Evolutionary conservation across 768 basidiomycete species (phyloP), one percentile per base, ranked within the genome.

Genomic region (Lanmaoa pseudosensibilis): DNA sequence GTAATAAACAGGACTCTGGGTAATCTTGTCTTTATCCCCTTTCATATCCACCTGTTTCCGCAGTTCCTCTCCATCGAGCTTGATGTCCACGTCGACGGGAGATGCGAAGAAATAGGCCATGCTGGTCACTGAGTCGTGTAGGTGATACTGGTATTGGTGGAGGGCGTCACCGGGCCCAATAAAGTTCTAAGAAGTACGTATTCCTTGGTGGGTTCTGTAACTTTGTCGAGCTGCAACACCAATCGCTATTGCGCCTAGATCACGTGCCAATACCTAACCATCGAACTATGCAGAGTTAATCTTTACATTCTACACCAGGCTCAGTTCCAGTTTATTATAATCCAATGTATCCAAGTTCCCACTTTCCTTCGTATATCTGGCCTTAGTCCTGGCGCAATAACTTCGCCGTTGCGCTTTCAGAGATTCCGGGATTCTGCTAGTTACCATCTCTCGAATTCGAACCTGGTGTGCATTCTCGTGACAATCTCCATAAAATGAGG

Each of bases 41-140:
- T 97, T 97, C 62, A 89, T 80, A 45, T 98, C 96, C 3, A 96
- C 86, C 61, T 90, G 88, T 72, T 93, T 94, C 59, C 95, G 80
- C 44, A 84, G 76, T 36, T 97, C 92, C 69, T 98, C 94, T 36
- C 85, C 88, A 46, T 90, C 86, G 33, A 98, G 81, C 67, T 88
- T 88, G 68, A 99, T 76, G 69, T 97, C 94, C 16, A 98, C 81
- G 66, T 98, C 95, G 58, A 98, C 84, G 2, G 94, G 91, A 8
- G 88, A 88, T 46, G 87, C 82, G 70, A 97, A 97, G 80, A 97
- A 96, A 74, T 91, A 95, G 3, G 90, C 86, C 45, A 94, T 67
- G 27, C 10, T 37, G n/a, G 50, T 38, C 30, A 18, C 40, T 39
- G 23, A 21, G 44, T 27, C 37, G 46, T 46, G 32, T 32, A 18